These are phyloP conservation scores for Sugiyamaella pinicola DNA, from an alignment of 1,139 yeast genomes.

Conservation along the genomic window DNA sequence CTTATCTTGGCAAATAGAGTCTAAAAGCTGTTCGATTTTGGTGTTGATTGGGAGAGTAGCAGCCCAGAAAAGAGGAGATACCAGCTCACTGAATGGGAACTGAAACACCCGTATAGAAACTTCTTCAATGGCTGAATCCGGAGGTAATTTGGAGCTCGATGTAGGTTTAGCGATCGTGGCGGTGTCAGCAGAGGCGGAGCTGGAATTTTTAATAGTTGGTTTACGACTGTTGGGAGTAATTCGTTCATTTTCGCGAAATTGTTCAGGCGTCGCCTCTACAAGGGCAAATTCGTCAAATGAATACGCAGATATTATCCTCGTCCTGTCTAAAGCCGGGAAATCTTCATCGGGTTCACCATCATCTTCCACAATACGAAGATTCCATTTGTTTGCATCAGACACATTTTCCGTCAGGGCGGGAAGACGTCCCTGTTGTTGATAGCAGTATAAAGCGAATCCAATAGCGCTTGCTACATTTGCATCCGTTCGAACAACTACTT, in stretches of 20 bases:
- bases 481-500: conserved; percentile 44
- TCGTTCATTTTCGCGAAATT: conserved; percentile 40
- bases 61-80: conserved; percentile 40
- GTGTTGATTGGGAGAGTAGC: conserved; percentile 28
- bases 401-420: conserved; percentile 40
- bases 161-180: conserved; percentile 3
- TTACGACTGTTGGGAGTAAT: conserved; percentile 38
- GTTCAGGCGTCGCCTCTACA: conserved; percentile 45
- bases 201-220: conserved; percentile 15
- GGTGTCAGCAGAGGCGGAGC: not conserved
- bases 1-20: conserved; percentile 41
- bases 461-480: conserved; percentile 47
- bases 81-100: conserved; percentile 43
- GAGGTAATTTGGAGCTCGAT: conserved; percentile 13
- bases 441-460: conserved; percentile 46
- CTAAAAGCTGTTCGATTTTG: conserved; percentile 37
- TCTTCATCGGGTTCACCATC: conserved; percentile 53
- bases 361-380: conserved; percentile 48
- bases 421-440: conserved; percentile 35
- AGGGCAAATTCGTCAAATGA: conserved; percentile 51
- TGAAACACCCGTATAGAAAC: conserved; percentile 36
- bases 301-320: conserved; percentile 46
- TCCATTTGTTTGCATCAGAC: conserved; percentile 47
- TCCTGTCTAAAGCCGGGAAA: conserved; percentile 50
- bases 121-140: conserved; percentile 18